Base-by-base conservation (phyloP, 177 flowering plant genomes). In the Vitis hybrid region DNA sequence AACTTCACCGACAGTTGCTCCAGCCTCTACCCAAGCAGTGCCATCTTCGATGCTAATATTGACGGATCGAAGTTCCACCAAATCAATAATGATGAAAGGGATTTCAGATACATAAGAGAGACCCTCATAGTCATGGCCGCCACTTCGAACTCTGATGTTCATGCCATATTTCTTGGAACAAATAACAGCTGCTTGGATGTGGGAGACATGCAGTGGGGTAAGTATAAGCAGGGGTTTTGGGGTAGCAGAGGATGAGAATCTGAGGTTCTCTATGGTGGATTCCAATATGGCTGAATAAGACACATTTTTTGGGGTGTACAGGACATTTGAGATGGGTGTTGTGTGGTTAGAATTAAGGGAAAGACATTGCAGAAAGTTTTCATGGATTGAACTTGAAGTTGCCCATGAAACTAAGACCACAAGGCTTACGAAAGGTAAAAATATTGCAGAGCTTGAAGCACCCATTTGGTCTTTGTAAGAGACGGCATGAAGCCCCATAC, bases 21-120 rank as follows among this genome's bases (percentile, higher is more conserved):
- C 80, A 0, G 80, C 13, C 10, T 78, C 72, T 16, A 74, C 72
- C 80, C 80, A 74, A 46, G 80, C 80, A 15, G 77, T 70, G 52
- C 68, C 70, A 40, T 70, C 71, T 61, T 46, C 61, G 18, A 70
- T 32, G 24, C 70, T 50, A 30, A 73, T 40, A 11, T 55, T 35
- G 2, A 73, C 9, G 1, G 61, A 40, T 2, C 71, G n/a, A 32
- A 67, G 56, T 14, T 68, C 68, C 68, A 56, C 6, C 49, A 73
- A 49, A 51, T 73, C 76, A 24, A 73, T 21, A 2, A 77, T 11
- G 56, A 77, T 11, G 24, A 77, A 77, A 0, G 80, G 73, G 18
- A 10, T 13, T 16, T 65, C 40, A 48, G 65, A 73, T 14, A 60
- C 40, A 15, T 77, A 77, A 3, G 80, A 76, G 2, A 76, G 58